Base-by-base conservation (phyloP, 768 basidiomycete genomes). In the Chalciporus piperatus region DNA sequence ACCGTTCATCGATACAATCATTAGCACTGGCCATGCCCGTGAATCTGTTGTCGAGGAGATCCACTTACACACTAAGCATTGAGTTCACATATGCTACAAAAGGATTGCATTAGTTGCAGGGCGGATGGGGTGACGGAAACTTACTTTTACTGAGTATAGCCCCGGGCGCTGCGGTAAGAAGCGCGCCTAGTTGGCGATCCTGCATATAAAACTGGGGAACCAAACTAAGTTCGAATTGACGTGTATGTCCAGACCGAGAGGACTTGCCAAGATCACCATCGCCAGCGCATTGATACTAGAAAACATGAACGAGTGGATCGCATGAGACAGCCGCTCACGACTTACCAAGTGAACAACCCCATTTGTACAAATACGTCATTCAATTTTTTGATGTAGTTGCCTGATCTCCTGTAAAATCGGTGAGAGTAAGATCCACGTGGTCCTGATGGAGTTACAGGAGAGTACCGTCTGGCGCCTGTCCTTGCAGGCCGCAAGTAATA, bases 271-370 rank as follows among this genome's bases (percentile, higher is more conserved):
- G n/a, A 50, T 28, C 6, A 8, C 52, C 47, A 65, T 39, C 6
- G 45, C 16, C 16, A 45, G 32, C 3, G 59, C 37, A 25, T 53
- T 52, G 20, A 59, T 23, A 27, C 60, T 64, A 10, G 8, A 28
- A 3, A 17, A 8, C 2, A 37, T 13, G 12, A 32, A 39, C 23
- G 30, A 14, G 28, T 20, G 17, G 20, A 40, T 11, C 32, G 41
- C 23, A 6, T 13, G 30, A 32, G 13, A 4, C 12, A 16, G n/a
- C 27, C 7, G 20, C 33, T 11, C 20, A 23, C 2, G 3, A 48
- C 62, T 43, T 40, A 63, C 62, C 45, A 55, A 5, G 53, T 49
- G n/a, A 63, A 42, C 17, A 58, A 17, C 17, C 62, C 59, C 59
- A 61, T 61, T 22, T 64, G 47, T 3, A 61, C 22, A 38, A 63